Evolutionary conservation across 2,329 filamentous ascomycete genomes (phyloP).

Genomic region (Penicillium sclerotigenum): DNA sequence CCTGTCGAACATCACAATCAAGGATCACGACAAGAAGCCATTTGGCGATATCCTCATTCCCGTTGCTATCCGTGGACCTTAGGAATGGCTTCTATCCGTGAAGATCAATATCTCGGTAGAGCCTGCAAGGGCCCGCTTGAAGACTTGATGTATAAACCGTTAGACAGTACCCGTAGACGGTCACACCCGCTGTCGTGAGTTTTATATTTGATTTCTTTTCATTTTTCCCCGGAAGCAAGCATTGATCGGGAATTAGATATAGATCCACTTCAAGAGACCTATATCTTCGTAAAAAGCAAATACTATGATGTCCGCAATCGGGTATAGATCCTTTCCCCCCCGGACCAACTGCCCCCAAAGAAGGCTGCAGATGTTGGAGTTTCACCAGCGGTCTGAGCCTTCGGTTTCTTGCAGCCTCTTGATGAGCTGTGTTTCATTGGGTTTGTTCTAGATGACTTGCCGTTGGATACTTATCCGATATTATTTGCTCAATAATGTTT

Average conservation of each 20-base stretch:
- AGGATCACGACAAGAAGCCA: constrained; percentile 8
- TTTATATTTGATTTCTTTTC: neutral
- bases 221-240: constrained; percentile 2
- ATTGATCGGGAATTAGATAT: neutral
- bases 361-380: constrained; percentile 15
- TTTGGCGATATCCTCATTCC: constrained; percentile 8
- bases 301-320: neutral
- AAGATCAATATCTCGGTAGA: constrained; percentile 13
- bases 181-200: constrained; percentile 14
- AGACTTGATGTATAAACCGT: constrained; percentile 24
- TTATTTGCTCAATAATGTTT: neutral
- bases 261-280: neutral
- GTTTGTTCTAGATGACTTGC: constrained; percentile 2
- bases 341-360: constrained; percentile 8
- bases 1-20: constrained; percentile 18
- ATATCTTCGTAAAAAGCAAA: neutral
- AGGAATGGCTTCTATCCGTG: constrained; percentile 9
- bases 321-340: constrained; percentile 14
- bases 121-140: constrained; percentile 27
- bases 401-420: constrained; percentile 23
- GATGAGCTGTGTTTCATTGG: constrained; percentile 6
- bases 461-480: neutral
- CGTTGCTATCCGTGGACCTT: constrained; percentile 3
- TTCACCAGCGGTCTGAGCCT: constrained; percentile 24
- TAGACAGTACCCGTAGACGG: constrained; percentile 6